Evolutionary conservation across 768 basidiomycete species (phyloP), one percentile per base, ranked within the genome.

Genomic region (Candolleomyces aberdarensis): DNA sequence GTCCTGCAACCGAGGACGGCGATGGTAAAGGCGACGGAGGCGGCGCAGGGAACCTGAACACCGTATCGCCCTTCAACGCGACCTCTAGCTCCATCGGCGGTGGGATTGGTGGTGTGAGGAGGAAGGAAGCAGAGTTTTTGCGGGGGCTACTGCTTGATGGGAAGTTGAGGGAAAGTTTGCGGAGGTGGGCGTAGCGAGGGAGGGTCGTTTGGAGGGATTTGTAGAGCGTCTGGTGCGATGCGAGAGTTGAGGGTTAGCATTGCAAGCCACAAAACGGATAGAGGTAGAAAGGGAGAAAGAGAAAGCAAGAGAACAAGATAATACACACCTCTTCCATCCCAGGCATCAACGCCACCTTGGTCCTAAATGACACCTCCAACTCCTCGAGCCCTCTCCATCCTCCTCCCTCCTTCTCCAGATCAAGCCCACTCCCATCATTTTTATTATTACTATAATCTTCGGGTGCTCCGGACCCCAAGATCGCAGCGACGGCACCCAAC

Each of bases 401-500:
- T 2, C 63, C 63, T 22, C 69, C 69, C 57, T 22, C 62, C 64
- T 15, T 36, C 43, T 19, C 15, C 32, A 15, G 53, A 20, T 32
- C 62, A 56, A 17, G 47, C 55, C 39, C 57, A 62, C 39, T 56
- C 17, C 43, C 44, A n/a, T 19, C 26, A 39, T 56, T 44, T 17
- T 66, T 66, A 49, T 58, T 64, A 10, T 57, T 26, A 4, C 31
- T 59, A 7, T 51, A 19, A 31, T 40, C 53, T 19, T 50, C 9
- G n/a, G 22, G 50, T 32, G 46, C 52, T n/a, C 50, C 54, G 9
- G 54, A 26, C 5, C 60, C 75, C 5, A 78, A 64, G 15, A 72
- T 68, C 5, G 73, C 72, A 40, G 76, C 77, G 2, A 72, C 75
- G 4, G 80, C 78, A n/a, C 74, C 74, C 40, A 83, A 58, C 9